phyloP scores from a whole-genome alignment of 129 eudicot species.

The Flaveria bidentis region DNA sequence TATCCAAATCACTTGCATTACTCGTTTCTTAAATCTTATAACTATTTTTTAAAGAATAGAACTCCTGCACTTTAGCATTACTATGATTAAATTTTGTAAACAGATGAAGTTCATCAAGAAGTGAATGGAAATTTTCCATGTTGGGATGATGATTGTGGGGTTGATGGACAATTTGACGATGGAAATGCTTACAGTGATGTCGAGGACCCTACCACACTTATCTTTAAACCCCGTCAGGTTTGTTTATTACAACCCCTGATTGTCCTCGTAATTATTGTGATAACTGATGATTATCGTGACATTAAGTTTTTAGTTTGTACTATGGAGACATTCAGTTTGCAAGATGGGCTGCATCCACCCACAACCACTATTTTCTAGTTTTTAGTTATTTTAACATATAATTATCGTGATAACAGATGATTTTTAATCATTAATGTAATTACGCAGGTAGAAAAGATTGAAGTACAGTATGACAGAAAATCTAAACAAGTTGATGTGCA shows the following conservation, averaged over 20 bases:
- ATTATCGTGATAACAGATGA: too few relatives aligned
- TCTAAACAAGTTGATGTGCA: slow-evolving; percentile 98
- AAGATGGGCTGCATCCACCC: background rate
- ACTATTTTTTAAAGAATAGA: background rate
- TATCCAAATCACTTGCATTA: background rate
- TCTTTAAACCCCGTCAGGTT: slow-evolving; percentile 97
- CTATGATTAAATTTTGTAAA: slow-evolving; percentile 24
- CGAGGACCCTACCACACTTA: slow-evolving; percentile 63
- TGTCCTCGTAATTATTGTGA: background rate
- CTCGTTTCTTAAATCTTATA: background rate
- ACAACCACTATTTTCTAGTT: background rate
- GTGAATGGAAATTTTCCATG: slow-evolving; percentile 46
- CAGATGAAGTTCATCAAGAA: slow-evolving; percentile 54
- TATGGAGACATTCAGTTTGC: background rate
- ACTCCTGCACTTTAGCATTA: slow-evolving; percentile 22
- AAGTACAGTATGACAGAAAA: slow-evolving; percentile 67
- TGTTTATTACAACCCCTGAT: slow-evolving; percentile 21
- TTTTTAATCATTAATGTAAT: background rate
- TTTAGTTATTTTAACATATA: background rate
- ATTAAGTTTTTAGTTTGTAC: too few relatives aligned
- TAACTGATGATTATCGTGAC: too few relatives aligned
- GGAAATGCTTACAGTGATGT: slow-evolving; percentile 58
- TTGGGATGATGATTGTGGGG: slow-evolving; percentile 68
- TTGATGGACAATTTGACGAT: slow-evolving; percentile 54
- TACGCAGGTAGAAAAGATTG: slow-evolving; percentile 67